Conservation (phyloP, 495 filamentous ascomycete species). For the Aspergillus sparsus region DNA sequence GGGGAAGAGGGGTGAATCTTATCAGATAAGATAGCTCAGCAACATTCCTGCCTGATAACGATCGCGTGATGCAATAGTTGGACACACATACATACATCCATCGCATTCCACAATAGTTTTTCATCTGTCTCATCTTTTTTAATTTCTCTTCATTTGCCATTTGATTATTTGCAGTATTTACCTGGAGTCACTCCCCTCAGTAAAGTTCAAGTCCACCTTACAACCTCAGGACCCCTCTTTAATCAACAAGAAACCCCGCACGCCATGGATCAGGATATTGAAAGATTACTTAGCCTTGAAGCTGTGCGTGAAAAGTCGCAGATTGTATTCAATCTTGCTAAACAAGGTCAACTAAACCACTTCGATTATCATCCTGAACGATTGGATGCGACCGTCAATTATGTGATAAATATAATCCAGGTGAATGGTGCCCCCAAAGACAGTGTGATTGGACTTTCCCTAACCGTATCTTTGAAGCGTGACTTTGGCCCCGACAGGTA, state of each 20-base stretch:
- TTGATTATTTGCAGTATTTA: neutral
- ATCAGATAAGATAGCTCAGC: constrained; percentile 23
- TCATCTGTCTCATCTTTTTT: neutral
- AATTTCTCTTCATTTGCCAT: neutral
- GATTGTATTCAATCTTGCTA: constrained; percentile 33
- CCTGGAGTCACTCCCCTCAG: neutral
- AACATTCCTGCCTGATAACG: constrained; percentile 6
- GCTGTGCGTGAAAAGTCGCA: constrained; percentile 40
- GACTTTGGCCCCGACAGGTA: constrained; percentile 57
- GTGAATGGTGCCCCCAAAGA: constrained; percentile 18
- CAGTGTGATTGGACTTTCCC: neutral
- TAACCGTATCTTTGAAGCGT: constrained; percentile 33
- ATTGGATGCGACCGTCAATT: constrained; percentile 34
- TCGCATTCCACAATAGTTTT: neutral
- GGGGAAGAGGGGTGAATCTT: neutral
- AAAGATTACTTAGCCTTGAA: constrained; percentile 38
- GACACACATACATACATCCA: neutral
- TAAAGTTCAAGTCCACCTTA: too few relatives aligned
- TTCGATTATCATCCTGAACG: constrained; percentile 35
- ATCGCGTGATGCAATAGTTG: neutral
- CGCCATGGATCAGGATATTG: constrained; percentile 28
- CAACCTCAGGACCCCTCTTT: too few relatives aligned
- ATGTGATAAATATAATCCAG: constrained; percentile 37
- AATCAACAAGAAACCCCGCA: neutral
- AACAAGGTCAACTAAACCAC: constrained; percentile 34